Evolutionary conservation across 2,329 filamentous ascomycete species (phyloP).

Genomic region (Fusarium marasasianum): DNA sequence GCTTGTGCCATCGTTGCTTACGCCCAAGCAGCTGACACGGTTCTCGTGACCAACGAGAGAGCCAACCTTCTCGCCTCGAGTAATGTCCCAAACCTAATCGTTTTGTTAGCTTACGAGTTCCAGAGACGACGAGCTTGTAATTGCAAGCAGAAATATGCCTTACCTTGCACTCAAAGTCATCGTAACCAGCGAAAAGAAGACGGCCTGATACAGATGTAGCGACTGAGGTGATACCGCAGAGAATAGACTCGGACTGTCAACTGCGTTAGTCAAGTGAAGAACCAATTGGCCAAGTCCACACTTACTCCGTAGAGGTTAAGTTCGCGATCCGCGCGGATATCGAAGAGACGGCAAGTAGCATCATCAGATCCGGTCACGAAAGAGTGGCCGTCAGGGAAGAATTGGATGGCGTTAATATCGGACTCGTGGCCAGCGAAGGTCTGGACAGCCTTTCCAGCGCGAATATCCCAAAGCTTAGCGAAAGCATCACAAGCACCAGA

Average conservation of each 20-base stretch:
- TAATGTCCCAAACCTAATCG: constrained; percentile 94
- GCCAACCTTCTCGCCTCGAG: constrained; percentile 95
- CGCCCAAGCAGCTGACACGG: constrained; percentile 96
- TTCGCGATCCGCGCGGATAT: constrained; percentile 92
- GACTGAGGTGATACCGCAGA: constrained; percentile 97
- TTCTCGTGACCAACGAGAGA: constrained; percentile 98
- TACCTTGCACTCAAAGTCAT: constrained; percentile 99
- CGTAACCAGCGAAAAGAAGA: constrained; percentile 95
- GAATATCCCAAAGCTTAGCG: constrained; percentile 98
- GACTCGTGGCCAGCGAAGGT: constrained; percentile 98
- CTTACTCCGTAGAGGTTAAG: constrained; percentile 74
- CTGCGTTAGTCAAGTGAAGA: constrained; percentile 25
- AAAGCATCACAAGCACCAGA: constrained; percentile 99
- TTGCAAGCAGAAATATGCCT: constrained; percentile 40
- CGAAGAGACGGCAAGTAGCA: constrained; percentile 95
- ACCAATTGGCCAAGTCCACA: constrained; percentile 34
- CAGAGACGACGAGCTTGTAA: neutral
- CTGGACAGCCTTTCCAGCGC: constrained; percentile 97
- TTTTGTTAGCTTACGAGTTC: constrained; percentile 7
- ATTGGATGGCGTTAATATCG: constrained; percentile 99
- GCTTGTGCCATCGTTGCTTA: constrained; percentile 99
- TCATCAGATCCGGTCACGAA: constrained; percentile 98
- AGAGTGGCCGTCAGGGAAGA: constrained; percentile 98
- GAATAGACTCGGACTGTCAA: constrained; percentile 88
- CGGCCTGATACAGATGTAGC: constrained; percentile 97